phyloP scores from a whole-genome alignment of 441 rosid species.

The Jatropha multifida region DNA sequence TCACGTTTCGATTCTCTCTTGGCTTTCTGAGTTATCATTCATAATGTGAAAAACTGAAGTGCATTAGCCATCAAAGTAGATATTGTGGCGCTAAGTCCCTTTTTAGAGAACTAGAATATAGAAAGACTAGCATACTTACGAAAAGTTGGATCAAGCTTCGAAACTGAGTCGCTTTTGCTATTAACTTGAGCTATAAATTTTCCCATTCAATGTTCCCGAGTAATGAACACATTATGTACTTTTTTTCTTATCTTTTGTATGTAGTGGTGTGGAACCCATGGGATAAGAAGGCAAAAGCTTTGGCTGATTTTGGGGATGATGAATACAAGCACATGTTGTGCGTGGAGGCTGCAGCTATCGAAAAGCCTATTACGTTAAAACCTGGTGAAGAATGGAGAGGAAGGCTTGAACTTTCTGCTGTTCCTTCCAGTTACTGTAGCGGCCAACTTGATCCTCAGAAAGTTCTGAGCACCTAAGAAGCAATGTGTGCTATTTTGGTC shows the following conservation, averaged over 20 bases:
- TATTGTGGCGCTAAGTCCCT: no score
- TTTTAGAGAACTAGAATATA: no score
- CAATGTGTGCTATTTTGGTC: slow-evolving; percentile 2
- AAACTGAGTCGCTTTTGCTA: background rate
- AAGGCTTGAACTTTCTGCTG: slow-evolving; percentile 80
- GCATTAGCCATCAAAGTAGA: no score
- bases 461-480: slow-evolving; percentile 50
- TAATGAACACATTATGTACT: no score
- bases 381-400: slow-evolving; percentile 95
- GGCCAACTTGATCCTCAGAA: slow-evolving; percentile 88
- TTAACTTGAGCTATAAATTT: background rate
- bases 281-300: slow-evolving; percentile 76
- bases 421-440: slow-evolving; percentile 91
- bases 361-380: slow-evolving; percentile 67
- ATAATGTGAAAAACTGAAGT: no score
- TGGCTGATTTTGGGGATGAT: slow-evolving; percentile 81
- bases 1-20: no score
- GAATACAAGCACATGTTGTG: slow-evolving; percentile 81
- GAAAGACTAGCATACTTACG: no score
- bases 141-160: background rate
- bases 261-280: slow-evolving; percentile 93
- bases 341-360: slow-evolving; percentile 78
- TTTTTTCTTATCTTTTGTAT: background rate
- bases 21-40: no score
- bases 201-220: no score